phyloP scores from a whole-genome alignment of 495 filamentous ascomycete species.

The Pyronema domesticum region DNA sequence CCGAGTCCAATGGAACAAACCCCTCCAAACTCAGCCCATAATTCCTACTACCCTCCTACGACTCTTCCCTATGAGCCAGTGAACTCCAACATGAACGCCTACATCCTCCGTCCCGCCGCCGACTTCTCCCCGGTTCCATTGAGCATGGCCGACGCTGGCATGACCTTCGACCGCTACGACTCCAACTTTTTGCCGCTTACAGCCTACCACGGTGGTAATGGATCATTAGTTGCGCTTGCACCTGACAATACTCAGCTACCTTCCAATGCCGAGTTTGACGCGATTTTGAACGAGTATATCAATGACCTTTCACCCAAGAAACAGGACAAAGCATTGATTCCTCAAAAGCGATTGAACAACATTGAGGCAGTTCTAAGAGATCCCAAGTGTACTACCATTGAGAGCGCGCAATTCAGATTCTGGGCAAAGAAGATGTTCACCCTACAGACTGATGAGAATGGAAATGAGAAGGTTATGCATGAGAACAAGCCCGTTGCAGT shows the following conservation, averaged over 20 bases:
- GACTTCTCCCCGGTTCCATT: neutral
- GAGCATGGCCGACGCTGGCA: neutral
- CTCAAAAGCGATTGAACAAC: constrained; percentile 36
- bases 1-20: too few species aligned
- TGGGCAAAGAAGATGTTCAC: constrained; percentile 48
- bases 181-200: neutral
- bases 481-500: constrained; percentile 45
- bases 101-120: neutral
- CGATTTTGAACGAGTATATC: constrained; percentile 36
- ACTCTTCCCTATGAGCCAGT: neutral
- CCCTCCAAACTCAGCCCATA: too few species aligned
- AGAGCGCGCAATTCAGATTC: constrained; percentile 43
- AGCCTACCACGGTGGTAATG: neutral
- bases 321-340: constrained; percentile 42
- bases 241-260: constrained; percentile 24
- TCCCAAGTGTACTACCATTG: constrained; percentile 39
- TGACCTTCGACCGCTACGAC: neutral
- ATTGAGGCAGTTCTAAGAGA: constrained; percentile 37
- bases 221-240: neutral
- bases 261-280: constrained; percentile 35
- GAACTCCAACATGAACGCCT: neutral
- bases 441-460: constrained; percentile 29
- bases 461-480: constrained; percentile 36
- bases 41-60: too few species aligned
- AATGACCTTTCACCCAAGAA: constrained; percentile 36